phyloP scores from a whole-genome alignment of 495 filamentous ascomycete species.

The Barbatosphaeria neglecta region DNA sequence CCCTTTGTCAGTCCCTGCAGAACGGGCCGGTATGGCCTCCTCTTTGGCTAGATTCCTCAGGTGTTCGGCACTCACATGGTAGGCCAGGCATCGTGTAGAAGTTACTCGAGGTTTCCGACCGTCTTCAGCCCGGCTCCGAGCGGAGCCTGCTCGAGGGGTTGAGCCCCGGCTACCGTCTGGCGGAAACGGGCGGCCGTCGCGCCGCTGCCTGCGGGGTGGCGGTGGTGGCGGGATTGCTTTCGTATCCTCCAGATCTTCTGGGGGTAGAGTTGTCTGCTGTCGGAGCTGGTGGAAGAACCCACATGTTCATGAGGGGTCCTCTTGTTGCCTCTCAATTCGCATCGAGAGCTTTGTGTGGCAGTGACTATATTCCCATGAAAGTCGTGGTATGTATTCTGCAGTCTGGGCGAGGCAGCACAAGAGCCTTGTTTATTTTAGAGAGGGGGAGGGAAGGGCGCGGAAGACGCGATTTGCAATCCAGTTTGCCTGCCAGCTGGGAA shows the following conservation, averaged over 20 bases:
- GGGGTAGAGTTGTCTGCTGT: background rate
- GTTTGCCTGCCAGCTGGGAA: no score
- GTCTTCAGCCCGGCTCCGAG: background rate
- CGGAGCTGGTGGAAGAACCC: background rate
- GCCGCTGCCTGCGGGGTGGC: background rate
- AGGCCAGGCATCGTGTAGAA: slow-evolving; percentile 69
- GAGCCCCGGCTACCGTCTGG: no score
- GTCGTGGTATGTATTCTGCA: no score
- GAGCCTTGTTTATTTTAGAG: no score
- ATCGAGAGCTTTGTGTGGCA: no score
- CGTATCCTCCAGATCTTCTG: background rate
- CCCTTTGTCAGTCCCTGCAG: no score
- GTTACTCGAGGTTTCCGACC: background rate
- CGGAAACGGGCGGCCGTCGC: background rate
- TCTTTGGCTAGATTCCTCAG: no score
- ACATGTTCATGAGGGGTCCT: background rate
- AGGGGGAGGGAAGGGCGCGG: no score
- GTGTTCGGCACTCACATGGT: slow-evolving; percentile 72
- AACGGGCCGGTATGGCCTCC: no score
- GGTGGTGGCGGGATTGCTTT: background rate
- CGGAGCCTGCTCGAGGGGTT: background rate
- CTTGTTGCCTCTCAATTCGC: background rate
- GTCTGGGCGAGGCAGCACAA: no score
- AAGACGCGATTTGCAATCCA: no score
- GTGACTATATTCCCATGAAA: no score